Evolutionary conservation across 2,329 filamentous ascomycete genomes (phyloP), one percentile per base, ranked within the genome.

Genomic region (Penicillium sp.): DNA sequence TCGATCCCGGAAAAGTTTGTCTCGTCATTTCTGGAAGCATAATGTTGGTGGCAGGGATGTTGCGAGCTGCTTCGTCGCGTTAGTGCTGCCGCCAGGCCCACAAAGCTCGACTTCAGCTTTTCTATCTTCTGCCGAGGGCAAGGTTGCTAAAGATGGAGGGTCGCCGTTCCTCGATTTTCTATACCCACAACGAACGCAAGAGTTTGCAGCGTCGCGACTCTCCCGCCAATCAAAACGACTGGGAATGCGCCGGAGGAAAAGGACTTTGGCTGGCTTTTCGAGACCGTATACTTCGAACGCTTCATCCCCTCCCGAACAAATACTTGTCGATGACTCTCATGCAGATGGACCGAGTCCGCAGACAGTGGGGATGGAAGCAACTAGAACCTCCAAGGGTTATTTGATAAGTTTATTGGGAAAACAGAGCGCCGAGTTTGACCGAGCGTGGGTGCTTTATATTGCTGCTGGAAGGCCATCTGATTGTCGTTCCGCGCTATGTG

Each of bases 361-460:
- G 33, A 16, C 19, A 27, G 31, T 44, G 36, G 51, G 37, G 33
- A 33, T 33, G 16, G 31, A 56, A 24, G 46, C n/a, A 52, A 24
- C 37, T 5, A 58, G 59, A 18, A 39, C 65, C 31, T 63, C 69
- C 35, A 65, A 60, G 52, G 50, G 53, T 37, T 47, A 63, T 13
- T 65, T 73, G 6, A 14, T 37, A 6, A 54, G 53, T 13, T 54
- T 73, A n/a, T 36, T 71, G 43, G 50, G 50, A 24, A 46, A 61
- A 16, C 41, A 61, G 27, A 54, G 60, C 4, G 46, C 35, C 13
- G 63, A 73, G 24, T 73, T 71, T 53, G 76, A 79, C 55, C 71
- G 75, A 64, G 77, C 73, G 13, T 82, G 80, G 80, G 66, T 72
- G 31, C 70, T 77, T 47, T 82, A 77, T 64, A 55, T 66, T 27